Percentiles rank a stretch among this genome's conserved stretches.
phyloP scores from a whole-genome alignment of 2,329 filamentous ascomycete species.

The Penicillium brasilianum region DNA sequence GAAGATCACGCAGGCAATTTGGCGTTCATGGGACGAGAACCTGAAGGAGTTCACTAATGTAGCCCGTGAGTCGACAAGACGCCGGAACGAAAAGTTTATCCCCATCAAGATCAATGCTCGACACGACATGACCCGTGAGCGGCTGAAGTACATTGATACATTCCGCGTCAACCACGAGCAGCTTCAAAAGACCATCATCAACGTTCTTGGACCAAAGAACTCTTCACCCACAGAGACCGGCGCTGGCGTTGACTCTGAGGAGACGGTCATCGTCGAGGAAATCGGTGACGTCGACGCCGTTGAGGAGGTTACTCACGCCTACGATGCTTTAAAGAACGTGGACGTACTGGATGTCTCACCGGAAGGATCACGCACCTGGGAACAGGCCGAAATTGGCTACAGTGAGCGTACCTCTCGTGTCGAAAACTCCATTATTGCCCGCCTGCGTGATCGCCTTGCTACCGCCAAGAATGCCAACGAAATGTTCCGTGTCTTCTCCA shows the following conservation, averaged over 20 bases:
- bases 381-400: conserved; percentile 91
- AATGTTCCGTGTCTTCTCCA: conserved; percentile 99
- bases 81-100: conserved; percentile 96
- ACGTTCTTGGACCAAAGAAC: conserved; percentile 82
- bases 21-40: conserved; percentile 91
- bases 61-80: conserved; percentile 89
- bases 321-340: conserved; percentile 90
- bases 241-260: conserved; percentile 55
- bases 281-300: conserved; percentile 97
- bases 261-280: conserved; percentile 80
- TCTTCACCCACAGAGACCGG: conserved; percentile 59
- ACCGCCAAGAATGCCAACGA: conserved; percentile 97
- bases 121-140: conserved; percentile 85
- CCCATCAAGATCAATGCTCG: conserved; percentile 93
- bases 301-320: conserved; percentile 93
- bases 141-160: conserved; percentile 89
- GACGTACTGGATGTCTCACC: conserved; percentile 90
- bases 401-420: conserved; percentile 96
- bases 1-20: conserved; percentile 81
- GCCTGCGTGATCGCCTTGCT: conserved; percentile 86
- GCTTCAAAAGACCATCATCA: conserved; percentile 92
- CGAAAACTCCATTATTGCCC: conserved; percentile 97
- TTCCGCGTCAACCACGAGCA: conserved; percentile 98
- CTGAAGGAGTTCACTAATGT: conserved; percentile 98
- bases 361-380: conserved; percentile 90